Percentiles rank a stretch among this genome's conserved stretches.
Evolutionary conservation across 495 filamentous ascomycete species (phyloP).

Genomic region (Schizothecium vesticola): DNA sequence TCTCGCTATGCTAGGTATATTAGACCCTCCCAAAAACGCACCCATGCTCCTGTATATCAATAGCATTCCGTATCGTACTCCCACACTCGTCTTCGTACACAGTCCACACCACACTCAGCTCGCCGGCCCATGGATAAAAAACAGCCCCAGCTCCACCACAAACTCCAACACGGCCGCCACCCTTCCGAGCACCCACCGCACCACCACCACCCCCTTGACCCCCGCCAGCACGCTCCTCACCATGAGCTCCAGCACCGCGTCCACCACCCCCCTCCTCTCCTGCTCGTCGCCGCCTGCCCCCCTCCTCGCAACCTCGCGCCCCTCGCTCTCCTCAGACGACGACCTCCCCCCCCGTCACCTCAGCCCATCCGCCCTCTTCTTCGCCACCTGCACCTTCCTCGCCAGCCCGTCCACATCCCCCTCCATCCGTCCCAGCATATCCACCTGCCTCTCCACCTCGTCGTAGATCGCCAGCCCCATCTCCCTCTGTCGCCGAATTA

Average conservation of each 20-base stretch:
- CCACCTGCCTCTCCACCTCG: constrained; percentile 79
- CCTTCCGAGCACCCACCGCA: constrained; percentile 22
- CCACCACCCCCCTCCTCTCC: constrained; percentile 12
- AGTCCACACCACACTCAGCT: background rate
- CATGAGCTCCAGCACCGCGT: constrained; percentile 23
- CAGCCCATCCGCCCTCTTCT: constrained; percentile 75
- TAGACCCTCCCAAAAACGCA: background rate
- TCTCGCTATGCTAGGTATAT: background rate
- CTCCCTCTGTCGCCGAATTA: constrained; percentile 76
- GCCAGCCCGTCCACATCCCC: constrained; percentile 67
- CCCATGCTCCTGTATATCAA: background rate
- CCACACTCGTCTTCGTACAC: background rate
- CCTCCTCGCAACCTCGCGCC: background rate
- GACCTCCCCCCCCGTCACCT: constrained; percentile 23
- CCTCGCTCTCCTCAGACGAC: constrained; percentile 4
- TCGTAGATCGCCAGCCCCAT: constrained; percentile 79
- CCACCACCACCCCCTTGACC: constrained; percentile 19
- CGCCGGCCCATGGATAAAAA: constrained; percentile 18
- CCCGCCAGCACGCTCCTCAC: constrained; percentile 23
- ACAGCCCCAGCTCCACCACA: constrained; percentile 26
- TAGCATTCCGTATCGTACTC: background rate
- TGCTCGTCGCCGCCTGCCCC: background rate
- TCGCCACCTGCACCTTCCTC: constrained; percentile 76
- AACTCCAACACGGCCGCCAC: constrained; percentile 23
- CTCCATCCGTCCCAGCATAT: constrained; percentile 69